Percentiles rank a stretch among this genome's conserved stretches.
phyloP scores from a whole-genome alignment of 2,329 filamentous ascomycete genomes.

The Zasmidium angulare region DNA sequence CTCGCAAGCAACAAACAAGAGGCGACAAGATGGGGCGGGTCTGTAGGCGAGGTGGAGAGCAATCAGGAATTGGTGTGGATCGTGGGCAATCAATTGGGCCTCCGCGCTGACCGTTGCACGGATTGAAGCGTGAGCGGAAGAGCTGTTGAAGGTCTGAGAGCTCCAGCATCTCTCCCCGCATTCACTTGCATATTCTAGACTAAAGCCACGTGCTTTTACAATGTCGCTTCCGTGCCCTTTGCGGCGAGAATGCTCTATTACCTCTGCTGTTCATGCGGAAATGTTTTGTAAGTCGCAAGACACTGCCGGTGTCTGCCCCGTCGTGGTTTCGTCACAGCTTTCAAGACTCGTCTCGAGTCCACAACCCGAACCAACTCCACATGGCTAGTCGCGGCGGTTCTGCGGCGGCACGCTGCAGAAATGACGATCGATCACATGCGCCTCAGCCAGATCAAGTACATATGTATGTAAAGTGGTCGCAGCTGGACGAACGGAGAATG shows the following conservation, averaged over 20 bases:
- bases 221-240: neutral
- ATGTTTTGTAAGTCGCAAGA: neutral
- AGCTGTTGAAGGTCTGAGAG: neutral
- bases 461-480: too few species aligned
- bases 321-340: neutral
- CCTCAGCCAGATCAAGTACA: too few species aligned
- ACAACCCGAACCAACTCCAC: slow-evolving; percentile 1
- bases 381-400: neutral
- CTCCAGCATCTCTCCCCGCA: neutral
- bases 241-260: neutral
- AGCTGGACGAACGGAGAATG: too few species aligned
- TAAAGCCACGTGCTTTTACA: neutral
- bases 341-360: neutral
- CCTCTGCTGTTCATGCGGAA: neutral
- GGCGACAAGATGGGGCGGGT: slow-evolving; percentile 2
- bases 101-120: neutral
- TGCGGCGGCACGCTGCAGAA: neutral
- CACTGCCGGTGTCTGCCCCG: neutral
- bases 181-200: slow-evolving; percentile 1
- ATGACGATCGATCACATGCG: neutral
- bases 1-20: neutral
- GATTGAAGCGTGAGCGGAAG: neutral
- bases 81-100: slow-evolving; percentile 1
- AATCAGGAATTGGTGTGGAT: neutral
- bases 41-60: too few species aligned